These are phyloP conservation scores for Jimgerdemannia lactiflua DNA, from an alignment of 192 early-diverging fungal genomes.

Conservation along the genomic window DNA sequence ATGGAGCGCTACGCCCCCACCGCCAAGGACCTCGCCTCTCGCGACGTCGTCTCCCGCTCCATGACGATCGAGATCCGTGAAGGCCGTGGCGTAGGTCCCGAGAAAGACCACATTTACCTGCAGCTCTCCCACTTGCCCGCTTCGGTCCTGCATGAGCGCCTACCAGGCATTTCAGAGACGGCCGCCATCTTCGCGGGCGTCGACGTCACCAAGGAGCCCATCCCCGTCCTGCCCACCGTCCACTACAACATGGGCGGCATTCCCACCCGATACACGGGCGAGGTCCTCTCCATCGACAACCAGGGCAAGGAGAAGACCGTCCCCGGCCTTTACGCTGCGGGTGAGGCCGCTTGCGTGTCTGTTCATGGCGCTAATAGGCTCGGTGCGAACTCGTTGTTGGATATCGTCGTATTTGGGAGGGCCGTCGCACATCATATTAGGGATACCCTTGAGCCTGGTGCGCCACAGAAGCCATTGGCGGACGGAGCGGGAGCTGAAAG, in stretches of 20 bases:
- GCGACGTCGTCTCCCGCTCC: slow-evolving; percentile 97
- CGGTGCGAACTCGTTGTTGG: slow-evolving; percentile 96
- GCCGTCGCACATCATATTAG: slow-evolving; percentile 93
- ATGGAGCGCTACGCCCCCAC: slow-evolving; percentile 99
- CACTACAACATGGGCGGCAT: slow-evolving; percentile 99
- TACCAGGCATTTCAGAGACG: slow-evolving; percentile 99
- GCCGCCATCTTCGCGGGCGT: slow-evolving; percentile 98
- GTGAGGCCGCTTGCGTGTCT: slow-evolving; percentile 96
- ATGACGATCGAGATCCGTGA: slow-evolving; percentile 99
- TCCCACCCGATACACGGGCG: slow-evolving; percentile 95
- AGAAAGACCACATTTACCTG: slow-evolving; percentile 95
- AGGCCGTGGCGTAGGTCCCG: slow-evolving; percentile 94
- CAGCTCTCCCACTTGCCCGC: slow-evolving; percentile 95
- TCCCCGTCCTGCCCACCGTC: slow-evolving; percentile 97
- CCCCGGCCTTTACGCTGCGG: slow-evolving; percentile 98
- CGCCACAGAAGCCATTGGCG: slow-evolving; percentile 79
- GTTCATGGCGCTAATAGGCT: slow-evolving; percentile 99
- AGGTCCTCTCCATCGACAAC: slow-evolving; percentile 79
- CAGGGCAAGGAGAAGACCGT: slow-evolving; percentile 90
- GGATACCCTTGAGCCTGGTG: slow-evolving; percentile 84
- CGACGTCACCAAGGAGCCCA: slow-evolving; percentile 99
- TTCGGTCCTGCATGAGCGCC: slow-evolving; percentile 85
- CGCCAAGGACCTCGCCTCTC: slow-evolving; percentile 97
- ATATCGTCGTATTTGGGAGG: slow-evolving; percentile 98
- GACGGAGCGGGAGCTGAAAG: slow-evolving; percentile 83